phyloP scores from a whole-genome alignment of 352 stramenopile species.

The Globisporangium alternatum region DNA sequence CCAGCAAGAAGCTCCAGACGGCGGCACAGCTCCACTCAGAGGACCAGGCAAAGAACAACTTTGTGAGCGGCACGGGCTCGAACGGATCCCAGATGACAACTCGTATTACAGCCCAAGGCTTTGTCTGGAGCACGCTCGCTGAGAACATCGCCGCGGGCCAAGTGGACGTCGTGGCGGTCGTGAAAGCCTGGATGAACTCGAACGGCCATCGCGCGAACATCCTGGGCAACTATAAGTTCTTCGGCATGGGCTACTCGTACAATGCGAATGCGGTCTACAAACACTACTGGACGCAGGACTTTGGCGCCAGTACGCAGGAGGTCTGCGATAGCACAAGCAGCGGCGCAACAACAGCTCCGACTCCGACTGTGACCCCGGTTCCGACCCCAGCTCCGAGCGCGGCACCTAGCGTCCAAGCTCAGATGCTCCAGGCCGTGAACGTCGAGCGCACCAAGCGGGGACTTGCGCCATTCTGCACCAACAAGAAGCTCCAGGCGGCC shows the following conservation, averaged over 20 bases:
- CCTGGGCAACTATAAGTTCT: conserved; percentile 26
- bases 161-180: conserved; percentile 13
- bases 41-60: conserved; percentile 27
- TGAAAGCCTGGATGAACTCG: conserved; percentile 21
- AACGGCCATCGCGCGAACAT: conserved; percentile 19
- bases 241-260: conserved; percentile 44
- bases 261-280: conserved; percentile 28
- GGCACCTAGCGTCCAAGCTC: background rate
- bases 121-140: conserved; percentile 18
- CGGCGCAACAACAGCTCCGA: background rate
- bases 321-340: background rate
- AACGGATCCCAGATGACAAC: conserved; percentile 18
- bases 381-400: background rate
- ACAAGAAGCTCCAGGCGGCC: conserved; percentile 30
- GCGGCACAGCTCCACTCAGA: conserved; percentile 30
- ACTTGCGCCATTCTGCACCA: conserved; percentile 15
- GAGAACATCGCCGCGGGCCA: conserved; percentile 27
- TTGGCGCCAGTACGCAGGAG: conserved; percentile 33
- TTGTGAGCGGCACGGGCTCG: conserved; percentile 31
- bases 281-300: conserved; percentile 65
- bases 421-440: conserved; percentile 22
- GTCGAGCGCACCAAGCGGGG: conserved; percentile 12
- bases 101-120: conserved; percentile 24
- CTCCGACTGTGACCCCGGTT: background rate
- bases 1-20: conserved; percentile 32